These are phyloP conservation scores for Tetrapisispora iriomotensis DNA, from an alignment of 805 yeast species.

Conservation along the genomic window DNA sequence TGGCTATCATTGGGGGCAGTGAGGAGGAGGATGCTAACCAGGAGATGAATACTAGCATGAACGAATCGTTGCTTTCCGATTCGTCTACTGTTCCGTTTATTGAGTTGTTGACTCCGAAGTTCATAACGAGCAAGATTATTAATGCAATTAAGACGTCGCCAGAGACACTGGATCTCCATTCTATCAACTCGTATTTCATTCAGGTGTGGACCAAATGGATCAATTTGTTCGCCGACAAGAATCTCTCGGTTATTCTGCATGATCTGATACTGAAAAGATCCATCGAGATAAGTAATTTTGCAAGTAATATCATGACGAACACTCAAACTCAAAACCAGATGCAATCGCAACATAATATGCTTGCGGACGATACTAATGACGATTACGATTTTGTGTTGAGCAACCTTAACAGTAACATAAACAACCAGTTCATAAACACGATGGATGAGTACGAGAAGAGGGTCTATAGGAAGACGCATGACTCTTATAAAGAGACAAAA, in stretches of 20 bases:
- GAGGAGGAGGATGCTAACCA: conserved; percentile 17
- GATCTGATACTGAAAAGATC: conserved; percentile 56
- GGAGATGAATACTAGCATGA: conserved; percentile 7
- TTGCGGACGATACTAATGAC: conserved; percentile 1
- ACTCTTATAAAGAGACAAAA: conserved; percentile 36
- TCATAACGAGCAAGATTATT: conserved; percentile 51
- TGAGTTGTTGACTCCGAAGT: conserved; percentile 61
- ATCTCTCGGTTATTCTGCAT: conserved; percentile 41
- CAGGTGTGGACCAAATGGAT: conserved; percentile 71
- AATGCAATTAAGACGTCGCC: conserved; percentile 79
- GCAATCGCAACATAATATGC: too few relatives aligned
- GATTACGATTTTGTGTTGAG: conserved; percentile 24
- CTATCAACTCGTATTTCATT: conserved; percentile 58
- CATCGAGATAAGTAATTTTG: conserved; percentile 61
- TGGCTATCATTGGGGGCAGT: conserved; percentile 42
- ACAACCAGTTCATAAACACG: conserved; percentile 41
- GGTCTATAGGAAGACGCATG: conserved; percentile 45
- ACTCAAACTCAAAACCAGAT: background rate
- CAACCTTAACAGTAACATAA: conserved; percentile 28
- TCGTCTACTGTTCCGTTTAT: conserved; percentile 39
- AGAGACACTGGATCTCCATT: conserved; percentile 52
- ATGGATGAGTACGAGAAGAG: conserved; percentile 70
- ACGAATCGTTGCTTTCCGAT: background rate
- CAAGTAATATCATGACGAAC: conserved; percentile 27
- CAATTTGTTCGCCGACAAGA: conserved; percentile 54